Percentiles rank a stretch among this genome's conserved stretches.
Evolutionary conservation across 768 basidiomycete genomes (phyloP).

Genomic region (Agaricus subrufescens): DNA sequence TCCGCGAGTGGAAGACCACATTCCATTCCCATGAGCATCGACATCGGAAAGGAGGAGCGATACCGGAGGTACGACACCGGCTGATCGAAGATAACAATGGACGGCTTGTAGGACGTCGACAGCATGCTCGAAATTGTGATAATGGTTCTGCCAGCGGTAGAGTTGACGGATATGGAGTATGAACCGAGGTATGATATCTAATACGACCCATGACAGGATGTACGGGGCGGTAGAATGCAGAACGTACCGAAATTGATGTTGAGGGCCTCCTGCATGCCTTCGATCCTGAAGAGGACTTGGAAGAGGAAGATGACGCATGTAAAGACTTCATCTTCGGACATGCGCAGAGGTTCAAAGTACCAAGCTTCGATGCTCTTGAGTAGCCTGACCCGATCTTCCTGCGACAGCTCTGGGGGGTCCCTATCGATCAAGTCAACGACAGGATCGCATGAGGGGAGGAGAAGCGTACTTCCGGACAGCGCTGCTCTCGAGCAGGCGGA

Average conservation of each 20-base stretch:
- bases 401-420: constrained; percentile 42
- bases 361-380: constrained; percentile 71
- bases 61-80: constrained; percentile 78
- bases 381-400: constrained; percentile 52
- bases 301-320: constrained; percentile 84
- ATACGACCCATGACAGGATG: neutral
- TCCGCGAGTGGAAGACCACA: constrained; percentile 31
- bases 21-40: constrained; percentile 28
- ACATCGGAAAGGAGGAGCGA: constrained; percentile 44
- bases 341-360: constrained; percentile 86
- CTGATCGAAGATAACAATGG: constrained; percentile 76
- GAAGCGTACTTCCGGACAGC: constrained; percentile 59
- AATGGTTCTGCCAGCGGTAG: constrained; percentile 88
- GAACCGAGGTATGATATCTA: constrained; percentile 74
- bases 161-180: constrained; percentile 86
- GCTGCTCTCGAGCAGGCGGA: constrained; percentile 25
- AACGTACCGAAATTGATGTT: constrained; percentile 56
- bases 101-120: constrained; percentile 93
- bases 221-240: constrained; percentile 11
- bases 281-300: constrained; percentile 75
- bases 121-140: constrained; percentile 98
- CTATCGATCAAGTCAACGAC: constrained; percentile 20
- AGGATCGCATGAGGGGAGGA: neutral
- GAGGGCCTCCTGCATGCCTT: constrained; percentile 61
- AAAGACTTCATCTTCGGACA: constrained; percentile 78